Percentiles rank a stretch among this genome's conserved stretches.
Conservation (phyloP, 805 yeast genomes). For the Candida berthetii region DNA sequence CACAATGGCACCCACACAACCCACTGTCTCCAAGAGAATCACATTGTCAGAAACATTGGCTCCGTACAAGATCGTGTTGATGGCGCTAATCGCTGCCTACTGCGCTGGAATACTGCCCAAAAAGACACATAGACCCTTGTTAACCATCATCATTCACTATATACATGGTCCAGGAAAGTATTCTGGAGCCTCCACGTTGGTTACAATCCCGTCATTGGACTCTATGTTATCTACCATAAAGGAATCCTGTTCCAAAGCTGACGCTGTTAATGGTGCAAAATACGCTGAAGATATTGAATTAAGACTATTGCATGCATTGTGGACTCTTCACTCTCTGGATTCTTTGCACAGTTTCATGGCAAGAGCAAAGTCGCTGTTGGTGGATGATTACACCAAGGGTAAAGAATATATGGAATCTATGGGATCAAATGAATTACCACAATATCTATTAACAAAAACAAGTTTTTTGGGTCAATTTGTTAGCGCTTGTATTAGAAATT, state of each 20-base stretch:
- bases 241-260: slow-evolving; percentile 12
- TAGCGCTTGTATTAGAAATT: slow-evolving; percentile 29
- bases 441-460: slow-evolving; percentile 24
- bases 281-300: slow-evolving; percentile 23
- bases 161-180: slow-evolving; percentile 28
- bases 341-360: slow-evolving; percentile 33
- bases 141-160: slow-evolving; percentile 36
- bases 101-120: slow-evolving; percentile 34
- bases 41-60: slow-evolving; percentile 36
- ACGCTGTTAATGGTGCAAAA: slow-evolving; percentile 13
- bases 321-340: slow-evolving; percentile 46
- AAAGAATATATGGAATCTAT: slow-evolving; percentile 14
- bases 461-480: slow-evolving; percentile 44
- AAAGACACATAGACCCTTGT: slow-evolving; percentile 28
- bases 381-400: slow-evolving; percentile 28
- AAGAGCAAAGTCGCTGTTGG: slow-evolving; percentile 24
- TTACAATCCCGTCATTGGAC: slow-evolving; percentile 26
- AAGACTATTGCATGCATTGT: slow-evolving; percentile 29
- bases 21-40: slow-evolving; percentile 2
- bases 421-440: slow-evolving; percentile 8
- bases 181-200: slow-evolving; percentile 12
- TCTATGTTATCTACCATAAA: slow-evolving; percentile 22
- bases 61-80: slow-evolving; percentile 47
- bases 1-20: not conserved
- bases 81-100: slow-evolving; percentile 41